Base-by-base conservation (phyloP, 2,329 filamentous ascomycete species). In the Diaporthe vaccinii region DNA sequence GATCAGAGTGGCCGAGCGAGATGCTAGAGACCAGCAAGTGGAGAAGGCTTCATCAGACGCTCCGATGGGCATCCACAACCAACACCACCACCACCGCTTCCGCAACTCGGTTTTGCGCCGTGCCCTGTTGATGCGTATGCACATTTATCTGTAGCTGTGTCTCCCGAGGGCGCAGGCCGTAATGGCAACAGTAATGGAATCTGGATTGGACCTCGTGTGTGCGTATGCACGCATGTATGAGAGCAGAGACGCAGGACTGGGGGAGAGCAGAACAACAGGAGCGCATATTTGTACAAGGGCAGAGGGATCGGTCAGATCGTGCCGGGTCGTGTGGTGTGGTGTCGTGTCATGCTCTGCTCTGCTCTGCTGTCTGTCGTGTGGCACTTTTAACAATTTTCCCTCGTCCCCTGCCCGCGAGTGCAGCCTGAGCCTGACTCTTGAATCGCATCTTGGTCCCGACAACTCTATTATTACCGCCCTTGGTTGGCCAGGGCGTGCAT, bases 391-490 rank as follows among this genome's bases (percentile, higher is more conserved):
- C 39, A 25, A 41, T 69, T 51, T 41, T 68, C 46, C 65, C 34
- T 28, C 34, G 34, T 55, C 65, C 34, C 62, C 49, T 69, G 65
- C 65, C 34, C 14, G 65, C 65, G 20, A 41, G 34, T 39, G 34
- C 34, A 39, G 41, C 58, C 58, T 41, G 65, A 41, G 49, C 65
- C 65, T 69, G 65, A 55, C 59, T 62, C 70, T 53, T 62, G 46
- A 61, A 34, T 49, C 71, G 55, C 39, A 62, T 62, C 39, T 62
- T 55, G 41, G 55, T 34, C 49, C 62, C 75, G 73, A 75, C 75
- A 71, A 75, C 46, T 65, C 62, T 71, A 65, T 62, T 73, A 76
- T 73, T 73, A 73, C 75, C 75, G 69, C 46, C 67, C 75, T 75
- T 61, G 75, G 75, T 69, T 75, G 75, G 69, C 62, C 57, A 49